Base-by-base conservation (phyloP, 2,329 filamentous ascomycete species). In the Aureobasidium sp. region DNA sequence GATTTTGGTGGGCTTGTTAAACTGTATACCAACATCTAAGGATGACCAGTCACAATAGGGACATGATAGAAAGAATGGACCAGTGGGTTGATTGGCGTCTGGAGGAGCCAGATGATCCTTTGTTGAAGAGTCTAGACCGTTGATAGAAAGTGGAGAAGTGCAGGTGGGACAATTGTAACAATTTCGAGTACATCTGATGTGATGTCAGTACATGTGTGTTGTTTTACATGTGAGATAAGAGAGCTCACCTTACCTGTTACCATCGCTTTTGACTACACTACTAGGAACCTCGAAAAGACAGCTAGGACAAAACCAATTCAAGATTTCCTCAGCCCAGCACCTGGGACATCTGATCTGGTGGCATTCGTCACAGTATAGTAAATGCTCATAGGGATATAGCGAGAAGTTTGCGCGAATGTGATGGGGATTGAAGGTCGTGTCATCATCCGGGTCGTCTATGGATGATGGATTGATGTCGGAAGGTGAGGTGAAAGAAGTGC, bases 341-440 rank as follows among this genome's bases (percentile, higher is more conserved):
- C 91, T 83, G 6, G 91, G 90, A 73, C 94, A 99, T 68, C 94
- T 89, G 65, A 97, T 96, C 75, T 96, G 89, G 73, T 96, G 91
- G 74, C 94, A 99, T 73, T 97, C 94, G 72, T 96, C 93, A 79
- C 94, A 99, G 78, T 96, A 99, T 44, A 97, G 83, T 29, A 99
- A 84, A 72, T 97, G 87, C 71, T 97, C 93, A 48, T 97, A 86
- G 0, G 94, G 93, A 71, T 93, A 97, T 36, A 99, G 81, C 67
- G 91, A 92, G 79, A 91, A 97, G 74, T 91, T 94, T 63, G 94
- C 89, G 41, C 92, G 87, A 17, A 89, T 84, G 64, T 87, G 87
- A 68, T 89, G 86, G 2, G 94, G 91, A 72, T 99, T 89, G 74
- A 99, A 96, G 4, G 90, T 88, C 65, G 83, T 81, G 63, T 90